Conservation (phyloP, 257 asterid species). For the Salvia rosmarinus region DNA sequence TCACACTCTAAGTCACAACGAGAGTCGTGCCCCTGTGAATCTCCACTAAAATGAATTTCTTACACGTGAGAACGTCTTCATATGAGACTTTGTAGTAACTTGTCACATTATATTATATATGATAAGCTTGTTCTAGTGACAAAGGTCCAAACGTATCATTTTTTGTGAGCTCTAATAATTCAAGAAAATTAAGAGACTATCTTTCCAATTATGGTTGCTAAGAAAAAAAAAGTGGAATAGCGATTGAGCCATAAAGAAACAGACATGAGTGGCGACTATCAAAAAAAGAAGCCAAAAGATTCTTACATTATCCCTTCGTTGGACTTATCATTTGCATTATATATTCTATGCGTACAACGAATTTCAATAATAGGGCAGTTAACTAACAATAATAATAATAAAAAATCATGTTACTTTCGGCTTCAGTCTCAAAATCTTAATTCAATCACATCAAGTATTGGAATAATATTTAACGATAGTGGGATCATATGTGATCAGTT, state of each 20-base stretch:
- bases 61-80: too few species aligned
- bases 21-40: too few species aligned
- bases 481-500: too few species aligned
- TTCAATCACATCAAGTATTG: neutral
- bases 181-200: neutral
- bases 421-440: neutral
- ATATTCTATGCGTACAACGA: slow-evolving; percentile 11
- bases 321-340: slow-evolving; percentile 24
- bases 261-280: slow-evolving; percentile 35
- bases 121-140: neutral
- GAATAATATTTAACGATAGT: neutral
- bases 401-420: neutral
- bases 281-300: slow-evolving; percentile 33
- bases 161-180: slow-evolving; percentile 14
- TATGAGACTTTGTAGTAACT: too few species aligned
- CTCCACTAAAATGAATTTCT: too few species aligned
- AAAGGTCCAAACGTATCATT: neutral
- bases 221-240: slow-evolving; percentile 3
- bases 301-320: slow-evolving; percentile 18
- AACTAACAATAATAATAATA: neutral
- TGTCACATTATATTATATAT: too few species aligned
- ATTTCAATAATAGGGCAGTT: slow-evolving; percentile 28
- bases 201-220: slow-evolving; percentile 23
- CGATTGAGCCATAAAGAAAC: slow-evolving; percentile 32
- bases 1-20: too few species aligned